Evolutionary conservation across 306 rosid species (phyloP).

Genomic region (Fragaria iinumae): DNA sequence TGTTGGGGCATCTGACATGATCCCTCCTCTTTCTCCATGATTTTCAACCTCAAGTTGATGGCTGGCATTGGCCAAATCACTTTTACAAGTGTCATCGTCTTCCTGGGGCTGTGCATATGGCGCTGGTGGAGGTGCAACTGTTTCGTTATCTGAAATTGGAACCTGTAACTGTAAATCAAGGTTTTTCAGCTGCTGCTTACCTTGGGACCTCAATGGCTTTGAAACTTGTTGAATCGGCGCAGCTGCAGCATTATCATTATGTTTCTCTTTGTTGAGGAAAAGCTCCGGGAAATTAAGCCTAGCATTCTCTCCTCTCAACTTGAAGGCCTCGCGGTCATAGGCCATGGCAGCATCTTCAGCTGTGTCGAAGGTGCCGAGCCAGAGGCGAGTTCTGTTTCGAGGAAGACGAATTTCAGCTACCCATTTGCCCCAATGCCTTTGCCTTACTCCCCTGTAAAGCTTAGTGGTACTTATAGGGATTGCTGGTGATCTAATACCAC

Average conservation of each 20-base stretch:
- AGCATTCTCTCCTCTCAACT: constrained; percentile 92
- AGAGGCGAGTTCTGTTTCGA: constrained; percentile 80
- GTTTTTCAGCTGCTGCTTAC: constrained; percentile 13
- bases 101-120: constrained; percentile 21
- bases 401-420: constrained; percentile 97
- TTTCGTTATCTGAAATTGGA: constrained; percentile 20
- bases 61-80: constrained; percentile 35
- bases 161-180: constrained; percentile 5
- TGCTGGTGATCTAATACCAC: constrained; percentile 35
- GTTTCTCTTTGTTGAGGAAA: constrained; percentile 54
- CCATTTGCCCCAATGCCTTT: constrained; percentile 99
- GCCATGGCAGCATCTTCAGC: constrained; percentile 99
- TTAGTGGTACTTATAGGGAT: constrained; percentile 70
- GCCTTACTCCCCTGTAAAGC: constrained; percentile 94
- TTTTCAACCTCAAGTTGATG: constrained; percentile 32
- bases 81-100: constrained; percentile 31
- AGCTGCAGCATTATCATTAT: constrained; percentile 6
- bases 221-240: constrained; percentile 23
- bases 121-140: constrained; percentile 19
- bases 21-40: constrained; percentile 18
- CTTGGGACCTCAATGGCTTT: constrained; percentile 9
- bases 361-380: constrained; percentile 97
- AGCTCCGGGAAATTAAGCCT: constrained; percentile 87
- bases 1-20: constrained; percentile 29
- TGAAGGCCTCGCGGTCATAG: constrained; percentile 90